Evolutionary conservation across 176 grass and related monocot genomes (phyloP).

Genomic region (Thalia dealbata): DNA sequence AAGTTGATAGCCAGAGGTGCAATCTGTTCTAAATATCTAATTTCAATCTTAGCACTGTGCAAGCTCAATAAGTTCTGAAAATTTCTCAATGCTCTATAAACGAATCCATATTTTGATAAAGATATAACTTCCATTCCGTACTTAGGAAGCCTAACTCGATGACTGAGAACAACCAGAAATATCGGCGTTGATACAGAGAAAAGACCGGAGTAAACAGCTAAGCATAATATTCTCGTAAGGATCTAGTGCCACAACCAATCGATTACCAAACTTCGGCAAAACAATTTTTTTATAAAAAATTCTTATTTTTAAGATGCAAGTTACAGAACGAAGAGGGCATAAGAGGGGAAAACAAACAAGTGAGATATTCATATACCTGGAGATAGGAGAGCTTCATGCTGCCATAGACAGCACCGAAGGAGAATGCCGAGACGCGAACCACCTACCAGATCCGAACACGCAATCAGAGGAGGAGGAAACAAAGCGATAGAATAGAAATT

Average conservation of each 20-base stretch:
- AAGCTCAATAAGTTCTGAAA: too few relatives aligned
- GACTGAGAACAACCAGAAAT: neutral
- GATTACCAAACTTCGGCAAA: neutral
- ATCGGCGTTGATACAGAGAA: neutral
- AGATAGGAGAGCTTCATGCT: constrained; percentile 12
- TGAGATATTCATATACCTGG: neutral
- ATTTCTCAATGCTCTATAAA: too few relatives aligned
- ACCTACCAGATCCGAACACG: neutral
- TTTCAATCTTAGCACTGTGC: too few relatives aligned
- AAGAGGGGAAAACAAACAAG: neutral
- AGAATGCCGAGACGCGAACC: constrained; percentile 6
- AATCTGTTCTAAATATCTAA: too few relatives aligned
- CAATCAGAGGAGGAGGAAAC: neutral
- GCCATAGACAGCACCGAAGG: constrained; percentile 4
- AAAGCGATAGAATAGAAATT: neutral
- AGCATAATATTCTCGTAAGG: neutral
- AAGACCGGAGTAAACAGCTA: neutral
- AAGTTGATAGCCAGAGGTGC: too few relatives aligned
- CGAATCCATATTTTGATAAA: too few relatives aligned
- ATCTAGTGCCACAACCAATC: neutral
- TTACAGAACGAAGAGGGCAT: neutral
- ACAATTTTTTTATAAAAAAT: neutral
- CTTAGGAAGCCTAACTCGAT: neutral
- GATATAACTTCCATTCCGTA: too few relatives aligned
- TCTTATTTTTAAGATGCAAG: neutral